Evolutionary conservation across 345 rosid species (phyloP).

Genomic region (Citrus glauca): DNA sequence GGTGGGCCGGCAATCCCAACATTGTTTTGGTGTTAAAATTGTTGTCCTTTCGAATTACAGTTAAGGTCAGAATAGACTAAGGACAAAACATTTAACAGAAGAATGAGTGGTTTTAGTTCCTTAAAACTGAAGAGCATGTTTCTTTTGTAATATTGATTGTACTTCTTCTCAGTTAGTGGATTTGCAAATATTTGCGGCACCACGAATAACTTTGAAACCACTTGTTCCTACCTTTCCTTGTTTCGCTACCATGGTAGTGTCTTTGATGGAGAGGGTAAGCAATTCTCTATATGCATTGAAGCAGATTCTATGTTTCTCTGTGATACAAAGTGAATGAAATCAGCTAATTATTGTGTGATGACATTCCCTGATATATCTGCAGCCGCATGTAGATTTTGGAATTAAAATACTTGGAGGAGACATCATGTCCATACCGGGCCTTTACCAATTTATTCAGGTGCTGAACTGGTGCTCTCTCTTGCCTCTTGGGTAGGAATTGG

Average conservation of each 20-base stretch:
- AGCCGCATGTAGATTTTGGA: conserved; percentile 85
- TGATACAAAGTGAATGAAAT: neutral
- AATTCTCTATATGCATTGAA: neutral
- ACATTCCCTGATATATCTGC: conserved; percentile 16
- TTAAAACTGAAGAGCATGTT: neutral
- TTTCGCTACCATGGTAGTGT: conserved; percentile 51
- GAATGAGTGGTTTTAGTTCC: neutral
- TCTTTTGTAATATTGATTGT: conserved; percentile 9
- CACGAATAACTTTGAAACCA: conserved; percentile 64
- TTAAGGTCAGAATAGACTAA: conserved; percentile 50
- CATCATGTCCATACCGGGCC: conserved; percentile 77
- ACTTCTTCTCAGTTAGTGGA: conserved; percentile 55
- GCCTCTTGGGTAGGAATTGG: conserved; percentile 32
- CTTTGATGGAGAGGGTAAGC: conserved; percentile 67
- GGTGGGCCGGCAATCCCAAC: conserved; percentile 82
- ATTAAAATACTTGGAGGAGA: conserved; percentile 71
- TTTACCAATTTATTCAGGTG: conserved; percentile 82
- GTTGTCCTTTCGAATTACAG: conserved; percentile 39
- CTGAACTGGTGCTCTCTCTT: conserved; percentile 37
- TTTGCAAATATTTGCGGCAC: conserved; percentile 44
- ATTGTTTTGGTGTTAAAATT: conserved; percentile 56
- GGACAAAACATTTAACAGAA: neutral
- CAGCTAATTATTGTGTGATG: neutral
- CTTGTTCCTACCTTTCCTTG: conserved; percentile 80
- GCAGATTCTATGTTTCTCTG: neutral